Percentiles rank a stretch among this genome's conserved stretches.
These are phyloP conservation scores for Coemansia sp. DNA, from an alignment of 192 early-diverging fungal species.

Conservation along the genomic window DNA sequence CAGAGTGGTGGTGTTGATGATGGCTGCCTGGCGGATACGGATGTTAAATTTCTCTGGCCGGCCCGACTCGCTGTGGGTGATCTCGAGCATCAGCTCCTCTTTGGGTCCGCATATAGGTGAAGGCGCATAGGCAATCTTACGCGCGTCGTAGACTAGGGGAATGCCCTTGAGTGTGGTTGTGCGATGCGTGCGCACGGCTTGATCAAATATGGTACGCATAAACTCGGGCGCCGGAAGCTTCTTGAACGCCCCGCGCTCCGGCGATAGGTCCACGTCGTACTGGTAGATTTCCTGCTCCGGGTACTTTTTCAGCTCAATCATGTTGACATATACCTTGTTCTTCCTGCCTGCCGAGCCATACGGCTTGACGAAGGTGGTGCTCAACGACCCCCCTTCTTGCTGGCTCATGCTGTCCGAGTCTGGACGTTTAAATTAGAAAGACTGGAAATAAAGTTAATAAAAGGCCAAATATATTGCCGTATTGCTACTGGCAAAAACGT, in stretches of 20 bases:
- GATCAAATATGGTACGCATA: slow-evolving; percentile 76
- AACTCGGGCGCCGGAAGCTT: slow-evolving; percentile 47
- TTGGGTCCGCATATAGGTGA: slow-evolving; percentile 73
- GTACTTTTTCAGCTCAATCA: slow-evolving; percentile 72
- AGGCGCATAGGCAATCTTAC: slow-evolving; percentile 81
- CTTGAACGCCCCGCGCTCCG: slow-evolving; percentile 43
- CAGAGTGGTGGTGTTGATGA: slow-evolving; percentile 58
- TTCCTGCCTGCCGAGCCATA: slow-evolving; percentile 53
- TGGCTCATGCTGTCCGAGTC: background rate
- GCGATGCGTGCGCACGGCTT: slow-evolving; percentile 41
- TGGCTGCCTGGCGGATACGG: slow-evolving; percentile 58
- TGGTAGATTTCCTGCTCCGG: slow-evolving; percentile 76
- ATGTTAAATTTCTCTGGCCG: slow-evolving; percentile 61
- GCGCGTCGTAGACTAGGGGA: slow-evolving; percentile 80
- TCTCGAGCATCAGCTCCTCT: slow-evolving; percentile 62
- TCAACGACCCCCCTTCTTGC: background rate
- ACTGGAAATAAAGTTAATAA: no score
- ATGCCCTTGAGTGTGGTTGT: slow-evolving; percentile 62
- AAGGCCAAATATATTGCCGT: no score
- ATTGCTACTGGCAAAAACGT: no score
- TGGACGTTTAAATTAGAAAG: background rate
- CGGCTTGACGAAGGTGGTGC: background rate
- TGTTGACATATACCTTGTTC: slow-evolving; percentile 66
- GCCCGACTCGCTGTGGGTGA: slow-evolving; percentile 34
- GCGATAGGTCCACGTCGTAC: slow-evolving; percentile 81